Evolutionary conservation across 2,329 filamentous ascomycete genomes (phyloP).

Genomic region (Mycogone perniciosa): DNA sequence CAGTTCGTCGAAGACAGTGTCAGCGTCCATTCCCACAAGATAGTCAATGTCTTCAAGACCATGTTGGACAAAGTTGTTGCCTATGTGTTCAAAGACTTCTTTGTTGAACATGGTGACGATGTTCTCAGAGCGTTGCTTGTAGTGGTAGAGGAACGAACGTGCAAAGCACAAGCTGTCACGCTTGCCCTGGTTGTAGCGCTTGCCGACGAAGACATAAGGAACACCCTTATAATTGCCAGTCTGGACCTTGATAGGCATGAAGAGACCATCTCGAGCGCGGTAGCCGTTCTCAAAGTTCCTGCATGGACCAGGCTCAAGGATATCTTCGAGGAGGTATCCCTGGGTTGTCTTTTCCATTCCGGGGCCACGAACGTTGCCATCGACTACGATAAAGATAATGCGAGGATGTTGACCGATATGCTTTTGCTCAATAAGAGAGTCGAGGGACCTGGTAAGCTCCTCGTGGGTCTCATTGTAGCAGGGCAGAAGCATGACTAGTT

Average conservation of each 20-base stretch:
- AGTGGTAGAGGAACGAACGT: constrained; percentile 43
- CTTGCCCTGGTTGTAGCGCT: constrained; percentile 44
- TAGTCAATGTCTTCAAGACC: constrained; percentile 36
- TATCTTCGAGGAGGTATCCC: constrained; percentile 41
- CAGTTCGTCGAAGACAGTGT: constrained; percentile 39
- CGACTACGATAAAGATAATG: constrained; percentile 42
- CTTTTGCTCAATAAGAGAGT: constrained; percentile 39
- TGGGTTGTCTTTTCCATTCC: constrained; percentile 44
- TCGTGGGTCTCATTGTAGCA: constrained; percentile 44
- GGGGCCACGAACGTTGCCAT: constrained; percentile 40
- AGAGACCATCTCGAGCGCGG: constrained; percentile 38
- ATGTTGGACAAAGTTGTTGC: constrained; percentile 31
- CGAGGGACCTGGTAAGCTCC: constrained; percentile 38
- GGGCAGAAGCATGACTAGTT: constrained; percentile 39
- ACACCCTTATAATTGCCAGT: constrained; percentile 39
- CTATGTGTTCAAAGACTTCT: constrained; percentile 36
- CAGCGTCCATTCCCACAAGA: constrained; percentile 42
- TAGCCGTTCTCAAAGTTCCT: constrained; percentile 37
- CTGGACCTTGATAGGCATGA: constrained; percentile 40
- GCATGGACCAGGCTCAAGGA: constrained; percentile 31
- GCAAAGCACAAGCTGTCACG: constrained; percentile 44
- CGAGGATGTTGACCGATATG: constrained; percentile 35
- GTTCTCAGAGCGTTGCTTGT: constrained; percentile 36
- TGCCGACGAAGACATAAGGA: constrained; percentile 42
- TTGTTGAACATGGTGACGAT: constrained; percentile 41